Percentiles rank a stretch among this genome's conserved stretches.
These are phyloP conservation scores for Colletotrichum aenigma DNA, from an alignment of 2,329 filamentous ascomycete genomes.

Conservation along the genomic window DNA sequence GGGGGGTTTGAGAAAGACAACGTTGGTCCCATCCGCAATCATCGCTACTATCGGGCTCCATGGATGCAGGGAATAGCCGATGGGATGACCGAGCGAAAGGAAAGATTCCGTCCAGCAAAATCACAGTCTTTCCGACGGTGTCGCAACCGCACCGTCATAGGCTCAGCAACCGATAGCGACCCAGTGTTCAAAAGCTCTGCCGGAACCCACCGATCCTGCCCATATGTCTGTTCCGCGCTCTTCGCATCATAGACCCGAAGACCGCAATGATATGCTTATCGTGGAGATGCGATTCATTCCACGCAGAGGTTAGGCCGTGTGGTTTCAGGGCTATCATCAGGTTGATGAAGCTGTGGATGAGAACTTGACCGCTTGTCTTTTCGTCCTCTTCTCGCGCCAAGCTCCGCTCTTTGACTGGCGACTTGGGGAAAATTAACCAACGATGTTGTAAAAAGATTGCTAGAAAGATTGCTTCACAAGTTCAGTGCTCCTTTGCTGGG, in stretches of 20 bases:
- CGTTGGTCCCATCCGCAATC: neutral
- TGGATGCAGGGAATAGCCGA: neutral
- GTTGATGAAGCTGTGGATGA: neutral
- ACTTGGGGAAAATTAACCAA: accelerated
- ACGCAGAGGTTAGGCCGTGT: neutral
- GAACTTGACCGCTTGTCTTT: accelerated
- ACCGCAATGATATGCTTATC: neutral
- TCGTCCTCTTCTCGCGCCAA: neutral
- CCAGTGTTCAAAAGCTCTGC: neutral
- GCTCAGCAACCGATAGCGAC: neutral
- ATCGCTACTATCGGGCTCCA: neutral
- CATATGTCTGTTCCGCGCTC: neutral
- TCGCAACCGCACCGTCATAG: neutral
- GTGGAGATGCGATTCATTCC: neutral
- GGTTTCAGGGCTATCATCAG: neutral
- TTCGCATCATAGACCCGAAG: neutral
- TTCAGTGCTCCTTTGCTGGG: accelerated
- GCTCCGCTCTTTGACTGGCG: accelerated
- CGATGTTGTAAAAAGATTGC: neutral
- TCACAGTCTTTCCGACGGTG: neutral
- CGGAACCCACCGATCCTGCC: neutral
- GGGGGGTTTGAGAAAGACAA: neutral
- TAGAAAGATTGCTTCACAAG: accelerated
- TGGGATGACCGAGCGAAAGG: neutral
- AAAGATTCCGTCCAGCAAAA: neutral